Percentiles rank a stretch among this genome's conserved stretches.
Evolutionary conservation across 495 filamentous ascomycete species (phyloP).

Genomic region (Hypoxylon fragiforme): DNA sequence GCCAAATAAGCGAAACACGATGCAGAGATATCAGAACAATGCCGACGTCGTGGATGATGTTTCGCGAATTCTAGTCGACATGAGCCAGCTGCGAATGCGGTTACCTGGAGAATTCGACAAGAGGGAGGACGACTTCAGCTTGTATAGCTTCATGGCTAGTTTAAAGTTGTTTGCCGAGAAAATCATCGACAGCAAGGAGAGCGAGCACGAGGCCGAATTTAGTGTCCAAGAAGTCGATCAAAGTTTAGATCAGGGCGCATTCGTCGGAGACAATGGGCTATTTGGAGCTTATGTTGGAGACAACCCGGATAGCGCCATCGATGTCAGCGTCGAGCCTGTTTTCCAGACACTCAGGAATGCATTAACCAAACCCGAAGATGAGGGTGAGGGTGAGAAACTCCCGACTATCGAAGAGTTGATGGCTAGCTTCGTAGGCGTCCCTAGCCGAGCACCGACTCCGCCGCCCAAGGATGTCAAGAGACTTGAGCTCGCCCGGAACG

Average conservation of each 20-base stretch:
- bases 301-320: conserved; percentile 49
- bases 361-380: conserved; percentile 9
- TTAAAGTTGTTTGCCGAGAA: conserved; percentile 38
- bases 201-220: conserved; percentile 23
- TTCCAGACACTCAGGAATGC: conserved; percentile 9
- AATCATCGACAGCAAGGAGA: conserved; percentile 28
- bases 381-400: conserved; percentile 23
- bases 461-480: conserved; percentile 42
- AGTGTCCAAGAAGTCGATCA: conserved; percentile 18
- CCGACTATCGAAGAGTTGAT: conserved; percentile 42
- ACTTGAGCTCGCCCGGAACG: conserved; percentile 28
- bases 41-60: conserved; percentile 34
- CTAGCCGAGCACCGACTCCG: conserved; percentile 42
- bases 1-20: conserved; percentile 26
- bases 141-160: conserved; percentile 42
- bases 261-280: conserved; percentile 30
- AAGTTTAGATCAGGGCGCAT: conserved; percentile 21
- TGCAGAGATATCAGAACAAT: conserved; percentile 29
- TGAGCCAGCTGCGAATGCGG: conserved; percentile 35
- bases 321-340: conserved; percentile 38
- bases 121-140: conserved; percentile 36
- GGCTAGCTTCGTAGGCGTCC: conserved; percentile 40
- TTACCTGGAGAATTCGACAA: conserved; percentile 39
- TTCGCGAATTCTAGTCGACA: conserved; percentile 34
- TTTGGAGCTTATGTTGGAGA: conserved; percentile 41